Base-by-base conservation (phyloP, 139 green algal genomes). In the Microglena sp. region DNA sequence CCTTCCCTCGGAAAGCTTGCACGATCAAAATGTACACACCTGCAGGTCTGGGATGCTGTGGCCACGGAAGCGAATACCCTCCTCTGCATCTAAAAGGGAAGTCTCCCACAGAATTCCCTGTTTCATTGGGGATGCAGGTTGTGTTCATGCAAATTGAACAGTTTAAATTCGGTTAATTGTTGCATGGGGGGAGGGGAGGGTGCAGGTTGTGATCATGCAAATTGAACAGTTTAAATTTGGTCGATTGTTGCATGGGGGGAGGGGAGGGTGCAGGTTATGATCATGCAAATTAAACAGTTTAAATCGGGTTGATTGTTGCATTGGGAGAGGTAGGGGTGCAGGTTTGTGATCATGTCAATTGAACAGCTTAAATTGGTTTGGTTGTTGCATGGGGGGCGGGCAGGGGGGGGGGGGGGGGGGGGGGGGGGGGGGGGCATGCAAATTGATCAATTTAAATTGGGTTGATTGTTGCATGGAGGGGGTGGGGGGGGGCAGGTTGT, bases 91-190 rank as follows among this genome's bases (percentile, higher is more conserved):
- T 24, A 99, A 78, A 34, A 98, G 77, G 0, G 90, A 97, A 0
- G 92, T 97, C 71, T 99, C 94, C 90, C 93, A 99, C 26, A 99
- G 80, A 73, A 99, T 79, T 5, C 84, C 90, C 84, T 94, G 85
- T 40, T 64, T 11, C n/a, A n/a, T n/a, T n/a, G n/a, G 0, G 3
- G 28, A 22, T 60, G 18, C 7, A 50, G 11, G 18, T 50, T n/a
- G 28, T 26, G 35, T 7, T 26, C 55, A 26, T 43, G 4, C n/a
- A 24, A 18, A 53, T 18, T 53, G 43, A 18, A 53, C 18, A 24
- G 43, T 24, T 33, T 8, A 60, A 60, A 60, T 60, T 15, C 53
- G 18, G 43, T 53, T 24, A 18, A 53, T 53, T 18, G 18, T 24
- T 18, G 18, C 18, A 45, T 62, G 11, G n/a, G 30, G 6, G 15